Base-by-base conservation (phyloP, 2,329 filamentous ascomycete species). In the Zymoseptoria pseudotritici region DNA sequence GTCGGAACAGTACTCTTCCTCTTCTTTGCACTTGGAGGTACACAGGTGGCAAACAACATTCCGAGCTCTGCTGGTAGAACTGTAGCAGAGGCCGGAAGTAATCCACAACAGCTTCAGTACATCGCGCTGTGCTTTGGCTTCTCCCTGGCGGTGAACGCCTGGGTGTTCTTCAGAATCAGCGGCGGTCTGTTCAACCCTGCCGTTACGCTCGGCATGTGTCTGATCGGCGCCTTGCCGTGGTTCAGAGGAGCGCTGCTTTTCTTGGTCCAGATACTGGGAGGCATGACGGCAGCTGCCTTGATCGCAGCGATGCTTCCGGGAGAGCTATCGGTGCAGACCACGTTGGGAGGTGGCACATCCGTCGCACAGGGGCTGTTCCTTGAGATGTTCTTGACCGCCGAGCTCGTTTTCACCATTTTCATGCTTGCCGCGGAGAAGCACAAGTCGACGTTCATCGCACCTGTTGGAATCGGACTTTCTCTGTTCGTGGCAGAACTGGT, bases 1-100 rank as follows among this genome's bases (percentile, higher is more conserved):
- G 74, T 77, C 7, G 77, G 76, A 24, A 78, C 77, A 0, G 73
- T 75, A 7, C 72, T 79, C 60, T 79, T 79, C 57, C 70, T 79
- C 31, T 78, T 74, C 70, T 77, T 79, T 56, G 77, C 77, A 17
- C 73, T 79, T 50, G 69, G 71, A 1, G 77, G 75, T 5, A 76
- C 76, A 0, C 76, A 78, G 58, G 75, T 78, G n/a, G 76, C 77
- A 17, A 78, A 78, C 64, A 75, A 68, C 64, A 65, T 72, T 55
- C 60, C 69, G 53, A 65, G 64, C 7, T 68, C 66, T 3, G 61
- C 64, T 11, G 67, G 67, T 46, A 9, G 55, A 31, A 66, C 55
- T 24, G 60, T 64, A 13, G 61, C 58, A n/a, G 55, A 73, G 36
- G 63, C 63, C 4, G 71, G 69, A 21, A 68, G 66, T 31, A 75